Conservation (phyloP, 1,284 basidiomycete species). For the Pascua sp. region DNA sequence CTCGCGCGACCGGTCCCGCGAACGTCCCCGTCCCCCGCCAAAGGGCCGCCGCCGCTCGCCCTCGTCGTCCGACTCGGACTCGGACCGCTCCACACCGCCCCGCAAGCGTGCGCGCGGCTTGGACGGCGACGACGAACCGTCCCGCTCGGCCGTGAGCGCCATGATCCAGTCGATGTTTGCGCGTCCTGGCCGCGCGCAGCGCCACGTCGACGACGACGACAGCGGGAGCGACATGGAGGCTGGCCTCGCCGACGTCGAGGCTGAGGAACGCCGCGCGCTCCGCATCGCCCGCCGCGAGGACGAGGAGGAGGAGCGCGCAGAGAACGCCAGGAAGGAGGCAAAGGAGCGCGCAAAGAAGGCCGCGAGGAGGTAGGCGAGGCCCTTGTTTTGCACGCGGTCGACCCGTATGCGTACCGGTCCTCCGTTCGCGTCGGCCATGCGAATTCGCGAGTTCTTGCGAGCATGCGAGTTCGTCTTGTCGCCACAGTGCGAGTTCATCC, state of each 20-base stretch:
- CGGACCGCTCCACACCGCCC: conserved; percentile 8
- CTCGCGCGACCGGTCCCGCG: neutral
- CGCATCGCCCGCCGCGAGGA: conserved; percentile 41
- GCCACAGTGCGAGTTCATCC: too few relatives aligned
- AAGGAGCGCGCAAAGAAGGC: conserved; percentile 30
- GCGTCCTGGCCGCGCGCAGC: conserved; percentile 13
- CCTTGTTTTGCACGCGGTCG: too few relatives aligned
- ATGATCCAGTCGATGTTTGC: conserved; percentile 21
- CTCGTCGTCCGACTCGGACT: conserved; percentile 6
- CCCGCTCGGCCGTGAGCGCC: conserved; percentile 11
- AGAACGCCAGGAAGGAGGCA: conserved; percentile 29
- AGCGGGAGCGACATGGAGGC: conserved; percentile 45
- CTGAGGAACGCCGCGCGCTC: conserved; percentile 36
- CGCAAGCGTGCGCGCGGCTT: conserved; percentile 6
- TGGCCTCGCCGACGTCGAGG: conserved; percentile 39
- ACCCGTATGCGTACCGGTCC: too few relatives aligned
- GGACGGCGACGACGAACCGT: conserved; percentile 6
- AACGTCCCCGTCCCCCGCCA: neutral
- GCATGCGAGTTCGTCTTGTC: too few relatives aligned
- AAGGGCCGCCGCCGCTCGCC: conserved; percentile 5
- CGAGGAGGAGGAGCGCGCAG: conserved; percentile 37
- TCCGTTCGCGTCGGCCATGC: too few relatives aligned
- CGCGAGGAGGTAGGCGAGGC: conserved; percentile 1
- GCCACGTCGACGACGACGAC: conserved; percentile 24
- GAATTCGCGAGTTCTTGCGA: too few relatives aligned